A percentile compares a stretch with the other conserved stretches of the same genome.
These are phyloP conservation scores for Exsudoporus floridanus DNA, from an alignment of 1,284 basidiomycete genomes.

Conservation along the genomic window DNA sequence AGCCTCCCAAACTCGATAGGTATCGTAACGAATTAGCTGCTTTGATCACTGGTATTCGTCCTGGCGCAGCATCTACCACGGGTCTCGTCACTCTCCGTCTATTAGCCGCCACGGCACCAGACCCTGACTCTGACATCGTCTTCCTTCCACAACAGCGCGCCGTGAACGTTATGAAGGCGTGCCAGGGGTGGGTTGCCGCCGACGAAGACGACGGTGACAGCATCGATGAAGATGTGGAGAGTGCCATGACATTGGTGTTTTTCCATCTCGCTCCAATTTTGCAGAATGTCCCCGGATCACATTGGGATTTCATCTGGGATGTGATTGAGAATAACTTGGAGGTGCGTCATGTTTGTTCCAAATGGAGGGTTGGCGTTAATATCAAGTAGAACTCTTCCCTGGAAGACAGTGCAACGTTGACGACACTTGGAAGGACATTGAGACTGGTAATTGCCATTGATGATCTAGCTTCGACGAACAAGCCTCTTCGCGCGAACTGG, in stretches of 20 bases:
- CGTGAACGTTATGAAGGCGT: conserved; percentile 85
- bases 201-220: conserved; percentile 58
- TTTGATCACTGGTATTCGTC: conserved; percentile 66
- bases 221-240: conserved; percentile 67
- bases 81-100: conserved; percentile 72
- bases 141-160: conserved; percentile 87
- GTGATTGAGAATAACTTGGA: conserved; percentile 87
- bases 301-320: conserved; percentile 94
- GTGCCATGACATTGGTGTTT: conserved; percentile 75
- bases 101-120: conserved; percentile 77
- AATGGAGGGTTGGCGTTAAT: not conserved
- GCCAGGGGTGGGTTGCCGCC: conserved; percentile 81
- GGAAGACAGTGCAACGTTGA: conserved; percentile 57
- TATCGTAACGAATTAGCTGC: conserved; percentile 91
- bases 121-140: conserved; percentile 74
- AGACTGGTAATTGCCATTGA: conserved; percentile 67
- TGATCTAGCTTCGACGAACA: conserved; percentile 73
- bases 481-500: conserved; percentile 71
- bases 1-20: conserved; percentile 73
- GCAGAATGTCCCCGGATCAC: conserved; percentile 82
- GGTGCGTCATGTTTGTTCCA: conserved; percentile 44
- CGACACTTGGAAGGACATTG: conserved; percentile 69
- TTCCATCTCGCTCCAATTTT: conserved; percentile 82
- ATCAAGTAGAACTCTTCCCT: conserved; percentile 57
- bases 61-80: conserved; percentile 61